Base-by-base conservation (phyloP, 1,139 yeast genomes). In the Candida sanyaensis region DNA sequence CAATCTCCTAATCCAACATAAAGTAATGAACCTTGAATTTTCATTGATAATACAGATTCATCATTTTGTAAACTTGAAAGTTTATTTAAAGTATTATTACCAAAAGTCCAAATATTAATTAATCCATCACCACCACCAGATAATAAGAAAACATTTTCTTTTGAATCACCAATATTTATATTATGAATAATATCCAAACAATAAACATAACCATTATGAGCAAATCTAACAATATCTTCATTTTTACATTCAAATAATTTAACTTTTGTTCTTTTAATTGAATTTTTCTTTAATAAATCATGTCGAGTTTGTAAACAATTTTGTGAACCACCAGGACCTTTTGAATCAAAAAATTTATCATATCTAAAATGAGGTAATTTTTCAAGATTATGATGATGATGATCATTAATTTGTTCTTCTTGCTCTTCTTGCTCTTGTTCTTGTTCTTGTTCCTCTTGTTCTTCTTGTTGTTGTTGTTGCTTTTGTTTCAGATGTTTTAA, bases 121-220 rank as follows among this genome's bases (percentile, higher is more conserved):
- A 80, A 60, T 0, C 98, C 98, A 66, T 93, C 98, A 43, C 98
- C 98, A 44, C 97, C 96, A 30, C 96, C 95, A 33, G 75, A 66
- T 3, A 71, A 61, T 42, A 75, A 59, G 21, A 17, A 41, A 23
- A 24, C 26, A n/a, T 24, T 12, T 37, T 52, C 50, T 3, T 45
- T 42, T 33, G 47, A 52, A 47, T 52, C 44, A 5, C 51, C 53
- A 46, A 53, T 46, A n/a, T 42, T 37, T 23, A 63, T 49, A 43
- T 56, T 57, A 5, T 54, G 56, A 52, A 74, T 53, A 49, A 69
- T 54, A 38, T 75, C 75, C 80, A 91, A 79, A 36, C 92, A 80
- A 64, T 91, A 90, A 12, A 93, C 84, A 58, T 88, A 92, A 6
- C 98, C 96, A 61, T 88, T 83, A 63, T 93, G 99, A 1, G 99